These are phyloP conservation scores for Voacanga thouarsii DNA, from an alignment of 257 asterid species.

Conservation along the genomic window DNA sequence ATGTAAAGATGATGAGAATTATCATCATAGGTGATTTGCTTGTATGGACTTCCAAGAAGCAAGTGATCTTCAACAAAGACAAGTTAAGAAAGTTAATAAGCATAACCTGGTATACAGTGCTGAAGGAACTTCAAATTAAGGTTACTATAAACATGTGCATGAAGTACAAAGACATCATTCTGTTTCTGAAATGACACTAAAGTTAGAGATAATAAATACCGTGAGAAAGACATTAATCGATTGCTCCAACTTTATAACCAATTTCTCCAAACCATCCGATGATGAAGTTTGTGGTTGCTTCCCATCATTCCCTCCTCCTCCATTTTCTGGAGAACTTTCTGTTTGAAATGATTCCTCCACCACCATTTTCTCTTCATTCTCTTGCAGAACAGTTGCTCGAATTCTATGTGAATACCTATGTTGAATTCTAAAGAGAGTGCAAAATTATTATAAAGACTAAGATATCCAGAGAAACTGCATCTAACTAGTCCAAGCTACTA, in stretches of 20 bases:
- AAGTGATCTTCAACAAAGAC: neutral
- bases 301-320: slow-evolving; percentile 42
- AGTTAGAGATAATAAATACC: slow-evolving; percentile 30
- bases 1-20: neutral
- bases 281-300: slow-evolving; percentile 38
- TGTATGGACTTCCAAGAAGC: neutral
- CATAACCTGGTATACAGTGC: neutral
- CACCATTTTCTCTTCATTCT: slow-evolving; percentile 65
- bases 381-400: slow-evolving; percentile 66
- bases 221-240: slow-evolving; percentile 84
- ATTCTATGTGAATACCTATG: slow-evolving; percentile 42
- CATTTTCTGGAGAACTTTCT: slow-evolving; percentile 50
- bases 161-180: neutral
- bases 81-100: neutral
- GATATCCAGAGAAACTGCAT: neutral
- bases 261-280: slow-evolving; percentile 53
- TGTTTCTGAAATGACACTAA: neutral
- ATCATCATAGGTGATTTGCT: neutral
- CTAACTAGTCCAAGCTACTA: neutral
- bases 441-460: slow-evolving; percentile 8
- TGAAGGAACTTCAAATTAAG: neutral
- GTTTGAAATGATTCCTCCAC: slow-evolving; percentile 69
- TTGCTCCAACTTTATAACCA: slow-evolving; percentile 77
- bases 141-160: neutral
- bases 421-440: slow-evolving; percentile 7